These are phyloP conservation scores for Metarhizium album DNA, from an alignment of 2,329 filamentous ascomycete species.

Conservation along the genomic window DNA sequence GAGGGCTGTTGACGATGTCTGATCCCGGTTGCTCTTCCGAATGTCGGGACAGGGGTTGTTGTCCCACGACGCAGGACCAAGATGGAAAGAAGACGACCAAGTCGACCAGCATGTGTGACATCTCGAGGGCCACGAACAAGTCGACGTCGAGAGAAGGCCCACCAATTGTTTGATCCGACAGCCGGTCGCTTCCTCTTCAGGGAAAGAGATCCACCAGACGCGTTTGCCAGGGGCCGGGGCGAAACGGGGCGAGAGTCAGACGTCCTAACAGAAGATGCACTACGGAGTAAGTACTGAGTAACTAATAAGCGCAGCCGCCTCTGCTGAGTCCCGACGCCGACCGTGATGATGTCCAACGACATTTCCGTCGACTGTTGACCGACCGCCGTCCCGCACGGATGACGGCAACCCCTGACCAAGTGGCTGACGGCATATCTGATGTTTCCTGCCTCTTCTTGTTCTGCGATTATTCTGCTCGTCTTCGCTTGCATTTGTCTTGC, in stretches of 20 bases:
- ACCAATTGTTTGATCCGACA: background rate
- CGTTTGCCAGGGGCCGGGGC: background rate
- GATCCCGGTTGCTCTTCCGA: too few species aligned
- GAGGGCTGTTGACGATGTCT: too few species aligned
- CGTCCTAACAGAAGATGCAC: background rate
- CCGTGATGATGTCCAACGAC: background rate
- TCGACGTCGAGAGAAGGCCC: background rate
- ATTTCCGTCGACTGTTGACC: background rate
- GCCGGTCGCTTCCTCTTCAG: constrained; percentile 5
- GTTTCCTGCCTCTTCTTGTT: background rate
- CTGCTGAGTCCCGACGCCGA: background rate
- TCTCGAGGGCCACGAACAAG: too few species aligned
- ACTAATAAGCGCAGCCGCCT: constrained; percentile 3
- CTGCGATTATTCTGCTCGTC: background rate
- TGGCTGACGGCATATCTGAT: background rate
- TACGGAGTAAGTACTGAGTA: too few species aligned
- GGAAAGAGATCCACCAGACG: background rate
- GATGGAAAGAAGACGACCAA: too few species aligned
- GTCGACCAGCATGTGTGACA: too few species aligned
- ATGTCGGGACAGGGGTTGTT: too few species aligned
- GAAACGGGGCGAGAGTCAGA: background rate
- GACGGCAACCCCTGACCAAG: background rate
- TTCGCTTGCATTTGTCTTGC: background rate
- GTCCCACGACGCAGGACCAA: too few species aligned
- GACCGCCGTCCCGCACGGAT: background rate